phyloP scores from a whole-genome alignment of 345 rosid species.

The Raphanus sativus region DNA sequence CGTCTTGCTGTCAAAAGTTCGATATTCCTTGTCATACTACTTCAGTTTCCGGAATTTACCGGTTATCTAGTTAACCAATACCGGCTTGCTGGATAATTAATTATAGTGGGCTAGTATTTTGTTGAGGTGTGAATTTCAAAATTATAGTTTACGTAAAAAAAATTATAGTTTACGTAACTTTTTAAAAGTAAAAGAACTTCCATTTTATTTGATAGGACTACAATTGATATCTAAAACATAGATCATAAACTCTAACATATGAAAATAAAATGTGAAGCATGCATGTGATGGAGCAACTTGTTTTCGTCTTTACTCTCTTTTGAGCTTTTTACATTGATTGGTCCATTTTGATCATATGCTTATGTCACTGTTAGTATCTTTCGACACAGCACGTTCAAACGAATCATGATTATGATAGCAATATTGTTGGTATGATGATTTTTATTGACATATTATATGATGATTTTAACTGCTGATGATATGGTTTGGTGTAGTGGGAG shows the following conservation, averaged over 20 bases:
- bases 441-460: neutral
- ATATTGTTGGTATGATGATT: conserved; percentile 2
- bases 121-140: too few species aligned
- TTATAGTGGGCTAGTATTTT: neutral
- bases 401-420: neutral
- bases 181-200: neutral
- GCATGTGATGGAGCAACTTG: conserved; percentile 35
- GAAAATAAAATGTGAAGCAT: conserved; percentile 1
- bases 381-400: conserved; percentile 10
- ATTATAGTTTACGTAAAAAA: too few species aligned
- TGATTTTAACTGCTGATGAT: conserved; percentile 17
- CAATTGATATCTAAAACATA: neutral
- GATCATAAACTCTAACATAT: conserved; percentile 16
- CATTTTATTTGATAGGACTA: neutral
- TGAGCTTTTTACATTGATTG: conserved; percentile 29
- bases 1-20: conserved; percentile 25
- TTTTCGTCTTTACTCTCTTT: conserved; percentile 28
- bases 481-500: conserved; percentile 44
- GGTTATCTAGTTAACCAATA: neutral
- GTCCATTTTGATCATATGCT: conserved; percentile 23
- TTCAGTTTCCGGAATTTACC: conserved; percentile 1
- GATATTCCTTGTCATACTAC: conserved; percentile 19
- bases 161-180: neutral
- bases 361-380: conserved; percentile 21
- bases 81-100: neutral